Conservation (phyloP, 305 asterid genomes). For the Fraxinus nigra region DNA sequence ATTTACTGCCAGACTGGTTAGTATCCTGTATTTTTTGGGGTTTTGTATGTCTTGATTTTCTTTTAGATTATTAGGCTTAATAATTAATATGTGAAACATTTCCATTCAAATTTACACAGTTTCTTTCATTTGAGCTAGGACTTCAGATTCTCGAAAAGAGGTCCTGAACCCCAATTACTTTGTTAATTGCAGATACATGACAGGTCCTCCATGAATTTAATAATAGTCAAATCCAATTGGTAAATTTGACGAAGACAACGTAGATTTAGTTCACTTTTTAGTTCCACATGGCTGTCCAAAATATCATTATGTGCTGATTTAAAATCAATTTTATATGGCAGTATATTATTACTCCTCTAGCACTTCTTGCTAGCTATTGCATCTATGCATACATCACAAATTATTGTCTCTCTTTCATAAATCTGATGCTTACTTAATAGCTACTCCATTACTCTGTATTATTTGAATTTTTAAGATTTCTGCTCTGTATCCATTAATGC, state of each 20-base stretch:
- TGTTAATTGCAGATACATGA: conserved; percentile 8
- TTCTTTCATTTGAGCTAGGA: not conserved
- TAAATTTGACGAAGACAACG: not conserved
- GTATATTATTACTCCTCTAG: not conserved
- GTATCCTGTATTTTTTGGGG: conserved; percentile 26
- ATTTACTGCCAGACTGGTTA: conserved; percentile 94
- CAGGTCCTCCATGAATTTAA: conserved; percentile 10
- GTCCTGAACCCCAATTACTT: conserved; percentile 9
- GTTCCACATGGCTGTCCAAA: not conserved
- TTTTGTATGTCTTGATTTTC: conserved; percentile 13
- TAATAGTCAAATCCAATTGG: conserved; percentile 8
- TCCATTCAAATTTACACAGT: not conserved
- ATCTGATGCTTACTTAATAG: not conserved
- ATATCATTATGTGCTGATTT: not conserved
- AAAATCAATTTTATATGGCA: not conserved
- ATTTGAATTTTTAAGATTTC: not conserved
- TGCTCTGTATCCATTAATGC: not conserved
- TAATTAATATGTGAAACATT: not conserved
- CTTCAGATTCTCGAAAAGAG: conserved; percentile 12
- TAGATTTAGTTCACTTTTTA: not conserved
- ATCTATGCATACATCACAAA: not conserved
- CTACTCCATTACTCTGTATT: not conserved
- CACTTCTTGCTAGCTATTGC: not conserved
- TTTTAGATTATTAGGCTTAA: conserved; percentile 8
- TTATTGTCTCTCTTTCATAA: not conserved